Base-by-base conservation (phyloP, 805 yeast genomes). In the Sugiyamaella smithiae region DNA sequence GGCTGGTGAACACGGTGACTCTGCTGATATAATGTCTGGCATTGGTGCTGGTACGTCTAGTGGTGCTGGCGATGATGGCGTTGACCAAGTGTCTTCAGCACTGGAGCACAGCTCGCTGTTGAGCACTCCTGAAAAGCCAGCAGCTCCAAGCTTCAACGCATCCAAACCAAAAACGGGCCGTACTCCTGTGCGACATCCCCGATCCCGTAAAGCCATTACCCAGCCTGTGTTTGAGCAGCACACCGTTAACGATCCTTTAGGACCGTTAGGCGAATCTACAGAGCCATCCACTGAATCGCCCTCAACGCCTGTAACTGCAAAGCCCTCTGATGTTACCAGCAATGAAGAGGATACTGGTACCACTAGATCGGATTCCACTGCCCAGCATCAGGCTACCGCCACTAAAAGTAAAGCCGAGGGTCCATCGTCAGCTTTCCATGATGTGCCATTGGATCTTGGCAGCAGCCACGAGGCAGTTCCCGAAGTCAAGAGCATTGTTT, bases 231-330 rank as follows among this genome's bases (percentile, higher is more conserved):
- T 43, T 16, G 51, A 46, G 36, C 49, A 49, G 26, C 49, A 45
- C 26, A 20, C 50, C 5, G 22, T 32, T 17, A 33, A 32, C 1
- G 48, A 52, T 41, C 56, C 56, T 9, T 37, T 52, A 31, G 55
- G 55, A 5, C 56, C 56, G 20, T 32, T 53, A 5, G 54, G 54
- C 3, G 53, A 29, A n/a, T 12, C 38, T 3, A 35, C 12, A 11
- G 38, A 19, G 11, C 33, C 12, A n/a, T n/a, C 5, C 33, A 19
- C 12, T 19, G 38, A 19, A 14, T 9, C 22, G 12, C 5, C 16
- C 22, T 9, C 22, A 16, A 4, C 16, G 19, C 6, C 38, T 11
- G 22, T 20, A 11, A 35, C 20, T 35, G 38, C 22, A 12, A 4
- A n/a, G 16, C 12, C 6, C 4, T 5, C 16, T 19, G 38, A 16